Conservation (phyloP, 2,329 filamentous ascomycete genomes). For the Thyridium curvatum region DNA sequence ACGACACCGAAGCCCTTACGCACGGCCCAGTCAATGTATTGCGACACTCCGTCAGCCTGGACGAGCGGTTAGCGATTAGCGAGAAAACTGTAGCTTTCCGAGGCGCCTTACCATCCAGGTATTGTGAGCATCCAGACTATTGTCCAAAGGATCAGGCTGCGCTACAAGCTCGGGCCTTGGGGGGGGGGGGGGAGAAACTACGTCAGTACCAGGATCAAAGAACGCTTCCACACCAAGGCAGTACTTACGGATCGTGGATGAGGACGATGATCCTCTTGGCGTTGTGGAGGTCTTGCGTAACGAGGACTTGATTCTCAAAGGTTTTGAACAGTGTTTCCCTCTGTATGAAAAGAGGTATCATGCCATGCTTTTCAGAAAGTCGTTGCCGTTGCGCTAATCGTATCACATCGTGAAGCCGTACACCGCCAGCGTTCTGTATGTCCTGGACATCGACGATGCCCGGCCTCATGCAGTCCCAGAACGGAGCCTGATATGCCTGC, state of each 20-base stretch:
- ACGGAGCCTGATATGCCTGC: conserved; percentile 56
- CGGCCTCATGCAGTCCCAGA: conserved; percentile 85
- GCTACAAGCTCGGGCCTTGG: conserved; percentile 63
- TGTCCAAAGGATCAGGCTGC: conserved; percentile 62
- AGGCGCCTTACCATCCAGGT: conserved; percentile 70
- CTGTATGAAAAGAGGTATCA: conserved; percentile 77
- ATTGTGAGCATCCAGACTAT: conserved; percentile 74
- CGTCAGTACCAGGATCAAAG: neutral
- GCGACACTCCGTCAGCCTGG: conserved; percentile 75
- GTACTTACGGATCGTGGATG: conserved; percentile 78
- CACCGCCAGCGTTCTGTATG: conserved; percentile 44
- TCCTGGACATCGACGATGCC: conserved; percentile 50
- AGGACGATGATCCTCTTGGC: conserved; percentile 71
- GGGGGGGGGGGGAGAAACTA: too few species aligned
- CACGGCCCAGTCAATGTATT: conserved; percentile 80
- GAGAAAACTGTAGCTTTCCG: neutral
- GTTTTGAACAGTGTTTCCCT: conserved; percentile 65
- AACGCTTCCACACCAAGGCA: conserved; percentile 1
- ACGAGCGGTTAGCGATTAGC: neutral
- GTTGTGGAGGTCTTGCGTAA: conserved; percentile 64
- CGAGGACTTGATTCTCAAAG: conserved; percentile 81
- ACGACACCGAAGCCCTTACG: conserved; percentile 76
- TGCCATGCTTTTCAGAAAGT: conserved; percentile 65
- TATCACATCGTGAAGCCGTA: conserved; percentile 73
- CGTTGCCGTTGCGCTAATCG: conserved; percentile 68